Conservation (phyloP, 768 basidiomycete species). For the Amanita polypyramis region DNA sequence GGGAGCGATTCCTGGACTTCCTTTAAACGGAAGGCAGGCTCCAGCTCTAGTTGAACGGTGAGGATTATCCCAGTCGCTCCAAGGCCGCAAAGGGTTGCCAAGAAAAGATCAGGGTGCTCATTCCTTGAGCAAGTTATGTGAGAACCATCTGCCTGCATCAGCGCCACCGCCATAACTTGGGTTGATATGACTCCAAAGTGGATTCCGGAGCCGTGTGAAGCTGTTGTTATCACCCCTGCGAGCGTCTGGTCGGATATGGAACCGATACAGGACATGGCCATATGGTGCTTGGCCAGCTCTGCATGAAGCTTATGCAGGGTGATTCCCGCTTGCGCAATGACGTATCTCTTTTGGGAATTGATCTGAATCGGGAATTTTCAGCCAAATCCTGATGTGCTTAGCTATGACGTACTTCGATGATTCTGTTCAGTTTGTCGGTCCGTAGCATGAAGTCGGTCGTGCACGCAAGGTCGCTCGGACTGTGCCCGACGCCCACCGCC, state of each 20-base stretch:
- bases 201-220: conserved; percentile 89
- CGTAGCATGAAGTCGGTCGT: conserved; percentile 81
- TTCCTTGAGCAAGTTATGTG: conserved; percentile 55
- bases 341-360: conserved; percentile 52
- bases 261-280: conserved; percentile 89
- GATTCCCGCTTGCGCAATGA: conserved; percentile 72
- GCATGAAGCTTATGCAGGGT: conserved; percentile 65
- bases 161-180: conserved; percentile 61
- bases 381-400: conserved; percentile 6
- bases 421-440: conserved; percentile 57
- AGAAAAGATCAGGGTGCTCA: conserved; percentile 67
- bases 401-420: conserved; percentile 60
- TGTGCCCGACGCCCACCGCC: conserved; percentile 85
- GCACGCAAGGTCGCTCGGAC: conserved; percentile 89
- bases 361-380: conserved; percentile 34
- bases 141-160: conserved; percentile 71
- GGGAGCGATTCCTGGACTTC: conserved; percentile 53
- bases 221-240: conserved; percentile 86
- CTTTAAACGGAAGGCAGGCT: conserved; percentile 70
- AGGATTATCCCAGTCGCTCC: conserved; percentile 88
- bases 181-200: conserved; percentile 73
- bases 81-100: conserved; percentile 83
- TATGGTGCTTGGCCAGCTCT: conserved; percentile 48
- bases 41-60: conserved; percentile 65
- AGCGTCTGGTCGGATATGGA: conserved; percentile 96